Conservation (phyloP, 2,329 filamentous ascomycete species). For the Colletotrichum sp. region DNA sequence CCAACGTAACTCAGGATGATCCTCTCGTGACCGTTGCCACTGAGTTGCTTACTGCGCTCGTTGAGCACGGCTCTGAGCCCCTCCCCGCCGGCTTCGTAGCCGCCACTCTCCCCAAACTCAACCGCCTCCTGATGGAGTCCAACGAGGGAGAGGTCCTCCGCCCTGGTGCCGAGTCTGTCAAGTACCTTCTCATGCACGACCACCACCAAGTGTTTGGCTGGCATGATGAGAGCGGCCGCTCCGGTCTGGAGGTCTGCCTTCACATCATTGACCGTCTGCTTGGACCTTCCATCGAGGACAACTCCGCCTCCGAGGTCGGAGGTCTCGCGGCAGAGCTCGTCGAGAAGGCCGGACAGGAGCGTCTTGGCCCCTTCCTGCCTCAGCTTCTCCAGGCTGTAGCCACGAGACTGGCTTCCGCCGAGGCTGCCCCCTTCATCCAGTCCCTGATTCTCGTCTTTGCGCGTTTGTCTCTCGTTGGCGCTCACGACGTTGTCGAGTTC, state of each 20-base stretch:
- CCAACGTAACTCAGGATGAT: slow-evolving; percentile 82
- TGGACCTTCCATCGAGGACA: slow-evolving; percentile 84
- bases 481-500: slow-evolving; percentile 91
- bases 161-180: slow-evolving; percentile 83
- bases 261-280: slow-evolving; percentile 92
- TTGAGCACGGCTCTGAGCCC: slow-evolving; percentile 83
- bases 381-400: slow-evolving; percentile 91
- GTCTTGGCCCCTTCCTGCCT: slow-evolving; percentile 86
- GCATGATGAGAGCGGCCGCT: slow-evolving; percentile 80
- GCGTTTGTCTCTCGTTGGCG: slow-evolving; percentile 81
- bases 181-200: slow-evolving; percentile 89
- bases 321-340: slow-evolving; percentile 93
- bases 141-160: slow-evolving; percentile 88
- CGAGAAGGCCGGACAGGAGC: slow-evolving; percentile 91
- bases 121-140: slow-evolving; percentile 79
- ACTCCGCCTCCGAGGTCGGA: slow-evolving; percentile 94
- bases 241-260: slow-evolving; percentile 86
- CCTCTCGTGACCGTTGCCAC: slow-evolving; percentile 80
- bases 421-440: slow-evolving; percentile 90
- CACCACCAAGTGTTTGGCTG: slow-evolving; percentile 88
- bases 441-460: slow-evolving; percentile 96
- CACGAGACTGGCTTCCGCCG: slow-evolving; percentile 79
- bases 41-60: slow-evolving; percentile 80
- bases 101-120: slow-evolving; percentile 86
- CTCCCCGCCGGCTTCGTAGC: slow-evolving; percentile 86